Base-by-base conservation (phyloP, 257 asterid genomes). In the Capsicum chinense region DNA sequence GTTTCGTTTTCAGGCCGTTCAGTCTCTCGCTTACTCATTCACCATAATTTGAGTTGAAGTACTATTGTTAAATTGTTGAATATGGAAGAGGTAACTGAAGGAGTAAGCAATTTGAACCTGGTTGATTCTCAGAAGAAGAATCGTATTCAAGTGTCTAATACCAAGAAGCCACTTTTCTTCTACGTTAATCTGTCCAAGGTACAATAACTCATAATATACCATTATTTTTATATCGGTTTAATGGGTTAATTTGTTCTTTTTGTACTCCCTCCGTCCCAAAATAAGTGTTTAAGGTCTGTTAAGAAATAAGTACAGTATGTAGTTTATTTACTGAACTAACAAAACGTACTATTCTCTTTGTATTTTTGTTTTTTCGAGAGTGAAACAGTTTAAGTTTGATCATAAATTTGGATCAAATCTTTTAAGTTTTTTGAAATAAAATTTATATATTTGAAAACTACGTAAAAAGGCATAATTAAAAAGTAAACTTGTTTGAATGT, bases 161-260 rank as follows among this genome's bases (percentile, higher is more conserved):
- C 97, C 2, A 93, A 94, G 86, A 93, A 90, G 84, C 98, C 97
- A 74, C 92, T 94, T 9, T 94, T 94, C 90, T 94, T 94, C 83
- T 94, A 94, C 86, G 97, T 94, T 70, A 93, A 94, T 84, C 94
- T 94, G 85, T 90, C 98, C 71, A 94, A 94, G 95, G 98, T 92
- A 35, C 19, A 48, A 15, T 39, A 37, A 44, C 54, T 52, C n/a
- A 67, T 66, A 42, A 66, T 44, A 19, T 44, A 21, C n/a, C 54
- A 57, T 17, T 84, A n/a, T 8, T 35, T 0, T 16, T 16, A 44
- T 62, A 57, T 56, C 33, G 26, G 58, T 60, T 37, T 13, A 19
- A 47, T 54, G 50, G 2, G 2, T 81, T 44, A 47, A 57, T 56
- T 78, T 39, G 69, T 52, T 48, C 16, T 13, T 37, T 17, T 17